These are phyloP conservation scores for Tetrapyrgos nigripes DNA, from an alignment of 1,284 basidiomycete genomes.

Conservation along the genomic window DNA sequence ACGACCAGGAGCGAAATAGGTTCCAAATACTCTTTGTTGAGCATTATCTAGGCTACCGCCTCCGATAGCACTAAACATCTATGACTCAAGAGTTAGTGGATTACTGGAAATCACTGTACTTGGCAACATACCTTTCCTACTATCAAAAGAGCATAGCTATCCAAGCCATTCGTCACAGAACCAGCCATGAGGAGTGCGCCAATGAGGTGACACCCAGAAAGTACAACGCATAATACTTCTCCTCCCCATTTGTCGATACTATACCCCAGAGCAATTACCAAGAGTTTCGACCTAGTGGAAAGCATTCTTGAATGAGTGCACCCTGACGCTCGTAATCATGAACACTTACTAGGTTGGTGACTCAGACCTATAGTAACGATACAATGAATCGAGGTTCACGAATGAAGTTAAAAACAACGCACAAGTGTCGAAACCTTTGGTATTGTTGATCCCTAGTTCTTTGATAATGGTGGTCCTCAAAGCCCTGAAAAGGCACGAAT, in stretches of 20 bases:
- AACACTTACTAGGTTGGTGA: slow-evolving; percentile 46
- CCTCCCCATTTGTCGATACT: slow-evolving; percentile 53
- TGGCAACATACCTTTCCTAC: slow-evolving; percentile 37
- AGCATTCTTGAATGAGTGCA: background rate
- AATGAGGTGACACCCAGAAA: slow-evolving; percentile 16
- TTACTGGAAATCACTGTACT: background rate
- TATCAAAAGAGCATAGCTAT: slow-evolving; percentile 49
- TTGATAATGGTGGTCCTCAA: slow-evolving; percentile 52
- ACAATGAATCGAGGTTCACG: slow-evolving; percentile 4
- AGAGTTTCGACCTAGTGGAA: slow-evolving; percentile 46
- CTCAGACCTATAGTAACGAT: slow-evolving; percentile 31
- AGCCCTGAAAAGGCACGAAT: slow-evolving; percentile 28
- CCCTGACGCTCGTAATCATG: background rate
- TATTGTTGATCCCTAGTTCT: slow-evolving; percentile 51
- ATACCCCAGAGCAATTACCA: slow-evolving; percentile 49
- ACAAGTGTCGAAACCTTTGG: slow-evolving; percentile 50
- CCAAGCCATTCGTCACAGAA: slow-evolving; percentile 46
- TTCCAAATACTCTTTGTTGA: slow-evolving; percentile 52
- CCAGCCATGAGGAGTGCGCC: slow-evolving; percentile 41
- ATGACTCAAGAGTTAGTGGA: no score
- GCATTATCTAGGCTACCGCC: slow-evolving; percentile 53
- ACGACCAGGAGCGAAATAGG: slow-evolving; percentile 50
- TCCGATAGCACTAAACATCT: slow-evolving; percentile 48
- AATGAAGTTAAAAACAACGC: background rate
- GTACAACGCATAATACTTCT: slow-evolving; percentile 42